Evolutionary conservation across 2,329 filamentous ascomycete species (phyloP).

Genomic region (Colletotrichum zoysiae): DNA sequence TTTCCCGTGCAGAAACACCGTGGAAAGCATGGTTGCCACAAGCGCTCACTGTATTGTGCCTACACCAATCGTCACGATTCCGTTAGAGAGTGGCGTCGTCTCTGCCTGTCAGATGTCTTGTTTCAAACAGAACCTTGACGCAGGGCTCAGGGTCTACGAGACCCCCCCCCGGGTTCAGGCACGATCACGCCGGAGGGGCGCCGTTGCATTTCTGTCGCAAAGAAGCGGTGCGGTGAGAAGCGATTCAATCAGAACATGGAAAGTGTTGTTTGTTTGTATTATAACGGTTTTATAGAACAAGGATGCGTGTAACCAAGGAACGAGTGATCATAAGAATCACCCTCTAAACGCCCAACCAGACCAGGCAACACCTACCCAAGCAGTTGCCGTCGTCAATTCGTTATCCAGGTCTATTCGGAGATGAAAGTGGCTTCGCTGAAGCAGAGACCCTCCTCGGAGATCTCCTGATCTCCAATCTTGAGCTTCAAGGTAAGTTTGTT

Average conservation of each 20-base stretch:
- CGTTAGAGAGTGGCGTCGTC: background rate
- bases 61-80: background rate
- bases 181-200: background rate
- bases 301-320: slow-evolving; percentile 31
- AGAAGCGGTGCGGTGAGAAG: background rate
- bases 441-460: slow-evolving; percentile 80
- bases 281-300: slow-evolving; percentile 38
- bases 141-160: background rate
- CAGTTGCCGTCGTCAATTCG: slow-evolving; percentile 13
- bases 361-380: slow-evolving; percentile 34
- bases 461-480: slow-evolving; percentile 84
- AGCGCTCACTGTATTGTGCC: background rate
- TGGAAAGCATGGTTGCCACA: background rate
- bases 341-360: slow-evolving; percentile 41
- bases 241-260: background rate
- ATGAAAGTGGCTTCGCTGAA: slow-evolving; percentile 98
- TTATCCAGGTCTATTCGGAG: slow-evolving; percentile 62
- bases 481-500: slow-evolving; percentile 80
- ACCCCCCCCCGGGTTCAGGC: slow-evolving; percentile 5
- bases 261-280: slow-evolving; percentile 39
- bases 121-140: slow-evolving; percentile 15
- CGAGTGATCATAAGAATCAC: slow-evolving; percentile 34
- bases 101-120: slow-evolving; percentile 17
- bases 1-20: slow-evolving; percentile 19
- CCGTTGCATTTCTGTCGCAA: background rate